Conservation (phyloP, 2,329 filamentous ascomycete genomes). For the Sporothrix brunneoviolacea region DNA sequence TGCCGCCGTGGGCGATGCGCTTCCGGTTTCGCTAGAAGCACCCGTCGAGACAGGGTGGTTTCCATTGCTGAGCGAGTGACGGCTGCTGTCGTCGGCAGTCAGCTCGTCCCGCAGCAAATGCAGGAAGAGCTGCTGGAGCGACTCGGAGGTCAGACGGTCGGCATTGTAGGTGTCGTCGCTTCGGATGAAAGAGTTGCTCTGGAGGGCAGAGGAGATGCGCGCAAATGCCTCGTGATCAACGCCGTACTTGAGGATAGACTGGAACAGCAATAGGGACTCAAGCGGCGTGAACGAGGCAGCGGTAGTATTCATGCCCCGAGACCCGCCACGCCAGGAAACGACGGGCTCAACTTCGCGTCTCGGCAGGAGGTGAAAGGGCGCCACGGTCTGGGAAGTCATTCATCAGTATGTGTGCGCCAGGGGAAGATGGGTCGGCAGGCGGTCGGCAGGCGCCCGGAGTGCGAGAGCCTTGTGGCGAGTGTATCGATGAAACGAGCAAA, state of each 20-base stretch:
- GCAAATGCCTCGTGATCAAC: slow-evolving; percentile 27
- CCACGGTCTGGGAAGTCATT: slow-evolving; percentile 25
- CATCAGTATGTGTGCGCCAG: background rate
- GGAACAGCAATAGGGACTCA: slow-evolving; percentile 30
- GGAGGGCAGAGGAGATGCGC: slow-evolving; percentile 53
- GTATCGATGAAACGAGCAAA: too few species aligned
- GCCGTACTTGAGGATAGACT: slow-evolving; percentile 26
- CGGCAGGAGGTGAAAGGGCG: slow-evolving; percentile 30
- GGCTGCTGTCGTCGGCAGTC: slow-evolving; percentile 41
- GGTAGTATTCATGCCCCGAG: slow-evolving; percentile 29
- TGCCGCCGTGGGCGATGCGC: slow-evolving; percentile 34
- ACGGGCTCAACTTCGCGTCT: slow-evolving; percentile 27
- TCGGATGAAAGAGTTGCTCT: slow-evolving; percentile 65
- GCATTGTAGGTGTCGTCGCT: slow-evolving; percentile 66
- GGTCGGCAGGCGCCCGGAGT: too few species aligned
- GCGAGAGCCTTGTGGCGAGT: too few species aligned
- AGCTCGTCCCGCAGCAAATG: slow-evolving; percentile 69
- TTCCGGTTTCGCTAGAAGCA: too few species aligned
- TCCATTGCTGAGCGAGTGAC: too few species aligned
- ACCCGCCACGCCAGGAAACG: slow-evolving; percentile 28
- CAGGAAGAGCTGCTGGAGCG: slow-evolving; percentile 72
- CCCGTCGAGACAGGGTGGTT: too few species aligned
- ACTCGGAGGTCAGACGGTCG: slow-evolving; percentile 66
- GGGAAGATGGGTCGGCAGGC: too few species aligned
- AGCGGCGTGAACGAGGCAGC: slow-evolving; percentile 22